phyloP scores from a whole-genome alignment of 176 grass and related monocot genomes.

The Coix lacrymajobi region DNA sequence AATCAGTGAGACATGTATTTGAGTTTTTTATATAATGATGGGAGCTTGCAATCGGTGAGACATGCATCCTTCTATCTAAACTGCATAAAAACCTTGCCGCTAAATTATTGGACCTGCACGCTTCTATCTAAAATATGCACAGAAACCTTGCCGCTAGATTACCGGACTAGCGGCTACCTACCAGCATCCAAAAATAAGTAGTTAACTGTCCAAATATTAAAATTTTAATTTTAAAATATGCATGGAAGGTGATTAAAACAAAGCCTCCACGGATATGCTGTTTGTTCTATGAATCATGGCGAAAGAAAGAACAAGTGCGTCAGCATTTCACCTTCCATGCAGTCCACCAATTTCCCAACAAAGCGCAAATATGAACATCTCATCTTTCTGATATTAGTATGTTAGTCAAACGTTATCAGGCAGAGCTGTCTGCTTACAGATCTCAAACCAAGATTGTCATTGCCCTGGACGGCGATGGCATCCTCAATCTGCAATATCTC shows the following conservation, averaged over 20 bases:
- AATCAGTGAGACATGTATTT: no score
- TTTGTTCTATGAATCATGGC: not conserved
- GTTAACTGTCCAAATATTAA: no score
- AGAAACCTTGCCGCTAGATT: no score
- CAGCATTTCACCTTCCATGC: slow-evolving; percentile 47
- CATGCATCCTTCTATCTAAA: no score
- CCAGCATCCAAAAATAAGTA: no score
- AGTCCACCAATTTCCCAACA: slow-evolving; percentile 42
- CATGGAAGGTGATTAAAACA: not conserved
- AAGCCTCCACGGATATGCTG: not conserved
- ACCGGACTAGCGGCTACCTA: no score
- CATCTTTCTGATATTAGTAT: not conserved
- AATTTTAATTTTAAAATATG: no score
- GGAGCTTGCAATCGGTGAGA: no score
- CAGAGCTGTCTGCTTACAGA: slow-evolving; percentile 38
- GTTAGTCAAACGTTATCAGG: not conserved
- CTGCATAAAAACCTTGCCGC: no score
- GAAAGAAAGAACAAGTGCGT: not conserved
- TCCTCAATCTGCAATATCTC: slow-evolving; percentile 93
- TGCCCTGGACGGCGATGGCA: slow-evolving; percentile 63
- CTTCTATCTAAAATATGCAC: no score
- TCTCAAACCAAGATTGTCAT: slow-evolving; percentile 43
- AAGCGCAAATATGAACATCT: slow-evolving; percentile 16
- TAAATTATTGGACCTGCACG: no score
- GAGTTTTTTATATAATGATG: no score